Percentiles rank a stretch among this genome's conserved stretches.
Conservation (phyloP, 768 basidiomycete species). For the Suillus discolor region DNA sequence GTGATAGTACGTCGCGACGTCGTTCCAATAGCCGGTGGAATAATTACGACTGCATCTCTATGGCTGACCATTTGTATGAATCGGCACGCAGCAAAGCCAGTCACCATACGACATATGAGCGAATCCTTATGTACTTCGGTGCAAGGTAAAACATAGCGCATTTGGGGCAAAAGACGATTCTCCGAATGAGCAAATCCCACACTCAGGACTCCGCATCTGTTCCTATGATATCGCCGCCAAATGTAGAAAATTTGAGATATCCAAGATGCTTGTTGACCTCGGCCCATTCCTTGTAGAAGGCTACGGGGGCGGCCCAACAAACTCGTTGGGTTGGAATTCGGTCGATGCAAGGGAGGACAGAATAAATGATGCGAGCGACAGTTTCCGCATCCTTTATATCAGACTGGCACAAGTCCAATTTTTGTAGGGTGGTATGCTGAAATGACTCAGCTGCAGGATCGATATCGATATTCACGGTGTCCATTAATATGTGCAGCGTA, state of each 20-base stretch:
- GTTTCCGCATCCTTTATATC: not conserved
- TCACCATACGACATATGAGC: not conserved
- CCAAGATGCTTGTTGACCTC: not conserved
- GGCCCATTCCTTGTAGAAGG: not conserved
- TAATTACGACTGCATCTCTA: too few species aligned
- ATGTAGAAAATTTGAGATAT: not conserved
- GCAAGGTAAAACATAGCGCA: not conserved
- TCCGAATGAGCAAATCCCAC: not conserved
- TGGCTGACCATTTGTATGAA: too few species aligned
- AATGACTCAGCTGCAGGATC: not conserved
- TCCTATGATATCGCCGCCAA: not conserved
- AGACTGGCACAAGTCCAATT: not conserved
- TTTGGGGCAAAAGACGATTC: too few species aligned
- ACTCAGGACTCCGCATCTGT: not conserved
- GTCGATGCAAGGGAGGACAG: not conserved
- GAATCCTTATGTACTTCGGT: not conserved
- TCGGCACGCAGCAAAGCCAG: too few species aligned
- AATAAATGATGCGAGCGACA: constrained; percentile 1
- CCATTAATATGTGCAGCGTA: not conserved
- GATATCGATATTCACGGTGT: not conserved
- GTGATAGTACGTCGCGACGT: too few species aligned
- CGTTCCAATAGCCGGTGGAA: too few species aligned
- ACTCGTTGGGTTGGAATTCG: not conserved
- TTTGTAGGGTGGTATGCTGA: not conserved
- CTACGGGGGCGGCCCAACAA: not conserved